phyloP scores from a whole-genome alignment of 2,329 filamentous ascomycete genomes.

The Alternaria novae-zelandiae region DNA sequence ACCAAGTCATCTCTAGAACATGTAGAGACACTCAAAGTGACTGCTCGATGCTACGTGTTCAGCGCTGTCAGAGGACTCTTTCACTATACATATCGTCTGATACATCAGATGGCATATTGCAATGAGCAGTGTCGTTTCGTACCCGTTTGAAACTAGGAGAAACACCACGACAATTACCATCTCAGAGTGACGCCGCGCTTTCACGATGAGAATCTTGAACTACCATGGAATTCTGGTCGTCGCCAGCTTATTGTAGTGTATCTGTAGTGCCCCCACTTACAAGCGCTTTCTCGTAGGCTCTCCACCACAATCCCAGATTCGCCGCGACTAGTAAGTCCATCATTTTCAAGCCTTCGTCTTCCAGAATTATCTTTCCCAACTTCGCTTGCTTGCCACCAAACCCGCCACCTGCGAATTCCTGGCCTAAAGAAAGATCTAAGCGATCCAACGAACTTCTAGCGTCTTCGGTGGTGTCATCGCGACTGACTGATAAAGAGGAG shows the following conservation, averaged over 20 bases:
- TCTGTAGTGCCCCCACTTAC: slow-evolving; percentile 4
- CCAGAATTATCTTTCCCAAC: slow-evolving; percentile 88
- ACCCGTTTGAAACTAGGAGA: neutral
- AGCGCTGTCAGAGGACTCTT: neutral
- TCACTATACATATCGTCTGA: neutral
- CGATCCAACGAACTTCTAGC: slow-evolving; percentile 50
- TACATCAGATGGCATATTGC: neutral
- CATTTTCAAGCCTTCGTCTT: slow-evolving; percentile 93
- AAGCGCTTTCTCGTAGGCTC: slow-evolving; percentile 70
- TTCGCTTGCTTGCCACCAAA: slow-evolving; percentile 87
- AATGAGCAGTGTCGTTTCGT: neutral
- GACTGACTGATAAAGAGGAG: slow-evolving; percentile 34
- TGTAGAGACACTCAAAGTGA: neutral
- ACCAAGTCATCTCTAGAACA: neutral
- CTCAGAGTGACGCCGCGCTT: neutral
- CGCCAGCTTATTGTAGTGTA: neutral
- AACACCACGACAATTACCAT: neutral
- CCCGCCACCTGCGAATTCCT: slow-evolving; percentile 85
- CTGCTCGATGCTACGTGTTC: neutral
- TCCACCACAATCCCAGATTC: slow-evolving; percentile 94
- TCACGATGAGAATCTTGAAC: neutral
- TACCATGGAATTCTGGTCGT: neutral
- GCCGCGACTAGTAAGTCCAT: slow-evolving; percentile 88
- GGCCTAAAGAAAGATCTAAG: slow-evolving; percentile 77
- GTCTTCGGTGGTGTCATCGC: slow-evolving; percentile 23